Base-by-base conservation (phyloP, 331 rosid genomes). In the Malus hybrid region DNA sequence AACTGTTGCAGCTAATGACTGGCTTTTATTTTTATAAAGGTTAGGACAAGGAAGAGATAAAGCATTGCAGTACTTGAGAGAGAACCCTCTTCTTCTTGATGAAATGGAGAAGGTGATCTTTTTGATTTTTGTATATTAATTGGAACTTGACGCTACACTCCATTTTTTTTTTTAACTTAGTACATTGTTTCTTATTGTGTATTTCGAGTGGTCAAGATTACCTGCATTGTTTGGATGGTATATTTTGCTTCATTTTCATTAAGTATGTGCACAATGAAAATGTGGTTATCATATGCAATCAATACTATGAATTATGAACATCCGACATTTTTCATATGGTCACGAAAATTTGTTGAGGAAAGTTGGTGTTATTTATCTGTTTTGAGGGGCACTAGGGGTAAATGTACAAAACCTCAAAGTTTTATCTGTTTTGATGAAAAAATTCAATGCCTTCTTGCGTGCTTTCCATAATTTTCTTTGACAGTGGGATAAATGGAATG, bases 21-120 rank as follows among this genome's bases (percentile, higher is more conserved):
- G 67, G 42, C 65, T 26, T 73, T 60, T 61, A 42, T 83, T 82
- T 61, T 63, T 63, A 77, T 61, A 85, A 81, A 94, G 97, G 89
- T 83, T 94, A 82, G 99, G 99, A 74, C 99, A 94, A 78, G 99
- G 97, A 82, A 90, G 99, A 80, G 99, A 94, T 78, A 92, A 76
- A 86, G 88, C 99, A 77, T 71, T 92, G 57, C 97, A 90, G 79
- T 94, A 86, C 88, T 83, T 90, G 77, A 90, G 84, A 77, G 99
- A 94, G 75, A 92, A 89, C 75, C 86, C 93, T 19, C 74, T 71
- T 79, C 85, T 94, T 80, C 80, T 79, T 48, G 93, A 90, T 67
- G 99, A 92, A 83, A 82, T 94, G 82, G 99, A 94, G 80, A 90
- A 94, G 99, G 99, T 72, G 75, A 53, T 42, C 12, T 50, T 64